Evolutionary conservation across 805 yeast genomes (phyloP).

Genomic region (Kodamaea kaohsiungensis): DNA sequence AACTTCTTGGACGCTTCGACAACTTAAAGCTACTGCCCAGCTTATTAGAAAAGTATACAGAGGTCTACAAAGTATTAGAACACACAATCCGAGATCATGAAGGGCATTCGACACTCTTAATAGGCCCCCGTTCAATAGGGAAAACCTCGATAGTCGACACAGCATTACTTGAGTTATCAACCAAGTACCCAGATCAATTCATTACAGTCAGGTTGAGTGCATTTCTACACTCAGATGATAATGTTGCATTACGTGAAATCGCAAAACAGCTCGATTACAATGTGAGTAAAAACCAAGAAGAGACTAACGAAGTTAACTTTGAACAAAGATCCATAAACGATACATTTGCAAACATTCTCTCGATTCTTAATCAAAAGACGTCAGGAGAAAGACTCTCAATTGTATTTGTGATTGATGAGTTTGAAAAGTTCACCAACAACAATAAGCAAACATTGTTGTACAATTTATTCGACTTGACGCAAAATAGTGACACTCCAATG

Average conservation of each 20-base stretch:
- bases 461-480: constrained; percentile 85
- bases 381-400: constrained; percentile 50
- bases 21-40: constrained; percentile 16
- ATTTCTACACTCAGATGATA: constrained; percentile 69
- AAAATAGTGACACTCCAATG: constrained; percentile 66
- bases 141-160: constrained; percentile 64
- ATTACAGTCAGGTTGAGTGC: constrained; percentile 71
- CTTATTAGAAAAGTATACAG: constrained; percentile 38
- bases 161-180: constrained; percentile 49
- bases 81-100: constrained; percentile 68
- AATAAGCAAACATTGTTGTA: constrained; percentile 82
- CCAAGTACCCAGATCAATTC: constrained; percentile 49
- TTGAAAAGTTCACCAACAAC: constrained; percentile 73
- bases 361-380: constrained; percentile 46
- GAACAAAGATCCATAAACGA: constrained; percentile 57
- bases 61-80: constrained; percentile 58
- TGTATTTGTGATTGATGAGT: constrained; percentile 79
- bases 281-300: constrained; percentile 11
- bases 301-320: constrained; percentile 26
- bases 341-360: constrained; percentile 60
- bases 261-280: constrained; percentile 73
- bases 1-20: constrained; percentile 20
- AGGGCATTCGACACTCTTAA: constrained; percentile 75
- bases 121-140: constrained; percentile 82
- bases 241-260: constrained; percentile 77